These are phyloP conservation scores for Acorus calamus DNA, from an alignment of 106 monocot genomes.

Conservation along the genomic window DNA sequence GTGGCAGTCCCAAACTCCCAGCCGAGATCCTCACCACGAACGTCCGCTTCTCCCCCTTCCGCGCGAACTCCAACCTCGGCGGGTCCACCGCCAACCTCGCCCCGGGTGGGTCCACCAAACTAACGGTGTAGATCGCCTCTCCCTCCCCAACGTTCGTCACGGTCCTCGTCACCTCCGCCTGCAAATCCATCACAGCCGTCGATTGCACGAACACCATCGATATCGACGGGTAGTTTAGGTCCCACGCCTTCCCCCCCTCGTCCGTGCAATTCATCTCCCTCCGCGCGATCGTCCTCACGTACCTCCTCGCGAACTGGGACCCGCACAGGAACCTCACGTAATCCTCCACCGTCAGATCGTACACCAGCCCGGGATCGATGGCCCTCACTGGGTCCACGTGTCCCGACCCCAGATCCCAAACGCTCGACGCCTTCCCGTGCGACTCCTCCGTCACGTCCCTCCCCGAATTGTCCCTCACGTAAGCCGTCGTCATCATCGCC, in stretches of 20 bases:
- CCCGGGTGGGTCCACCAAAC: slow-evolving; percentile 4
- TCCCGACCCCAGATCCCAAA: slow-evolving; percentile 20
- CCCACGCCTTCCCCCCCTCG: neutral
- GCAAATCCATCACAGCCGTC: neutral
- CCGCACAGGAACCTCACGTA: slow-evolving; percentile 21
- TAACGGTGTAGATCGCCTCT: neutral
- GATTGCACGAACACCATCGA: slow-evolving; percentile 9
- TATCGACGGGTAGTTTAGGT: slow-evolving; percentile 25
- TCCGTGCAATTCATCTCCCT: neutral
- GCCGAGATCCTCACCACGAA: slow-evolving; percentile 11
- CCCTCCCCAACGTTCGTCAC: slow-evolving; percentile 11
- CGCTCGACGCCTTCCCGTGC: slow-evolving; percentile 3
- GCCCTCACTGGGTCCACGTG: slow-evolving; percentile 22
- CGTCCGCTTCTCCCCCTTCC: slow-evolving; percentile 7
- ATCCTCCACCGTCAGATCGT: slow-evolving; percentile 14
- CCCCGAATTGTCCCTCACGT: slow-evolving; percentile 14
- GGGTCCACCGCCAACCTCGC: slow-evolving; percentile 14
- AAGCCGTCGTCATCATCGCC: slow-evolving; percentile 40
- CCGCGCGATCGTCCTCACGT: neutral
- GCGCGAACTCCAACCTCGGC: slow-evolving; percentile 14
- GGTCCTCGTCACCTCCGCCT: slow-evolving; percentile 1
- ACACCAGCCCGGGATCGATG: slow-evolving; percentile 18
- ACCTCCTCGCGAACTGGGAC: slow-evolving; percentile 14
- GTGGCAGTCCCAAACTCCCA: neutral
- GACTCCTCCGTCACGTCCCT: slow-evolving; percentile 8